phyloP scores from a whole-genome alignment of 192 early-diverging fungal species.

The Mortierella claussenii region DNA sequence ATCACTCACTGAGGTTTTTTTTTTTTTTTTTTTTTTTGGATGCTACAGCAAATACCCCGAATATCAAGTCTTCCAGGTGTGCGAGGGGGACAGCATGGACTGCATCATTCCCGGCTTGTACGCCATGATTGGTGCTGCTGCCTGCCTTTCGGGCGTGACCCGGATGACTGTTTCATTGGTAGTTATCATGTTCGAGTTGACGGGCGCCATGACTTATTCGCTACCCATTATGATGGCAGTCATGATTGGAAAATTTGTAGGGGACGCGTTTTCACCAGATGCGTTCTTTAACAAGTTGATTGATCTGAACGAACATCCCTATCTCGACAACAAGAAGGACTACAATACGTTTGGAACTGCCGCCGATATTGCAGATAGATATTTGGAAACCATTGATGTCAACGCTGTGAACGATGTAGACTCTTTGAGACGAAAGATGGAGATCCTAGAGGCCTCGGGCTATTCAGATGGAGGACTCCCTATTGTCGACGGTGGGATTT shows the following conservation, averaged over 20 bases:
- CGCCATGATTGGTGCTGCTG: constrained; percentile 88
- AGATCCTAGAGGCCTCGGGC: constrained; percentile 63
- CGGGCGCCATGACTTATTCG: constrained; percentile 96
- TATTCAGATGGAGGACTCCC: constrained; percentile 84
- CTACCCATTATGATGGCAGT: constrained; percentile 90
- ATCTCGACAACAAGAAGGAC: constrained; percentile 79
- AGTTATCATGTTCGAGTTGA: constrained; percentile 99
- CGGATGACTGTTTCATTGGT: constrained; percentile 91
- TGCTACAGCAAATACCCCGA: constrained; percentile 57
- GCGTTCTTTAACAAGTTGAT: constrained; percentile 65
- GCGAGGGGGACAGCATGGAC: constrained; percentile 49
- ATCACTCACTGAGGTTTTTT: constrained; percentile 53
- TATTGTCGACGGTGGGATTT: constrained; percentile 61
- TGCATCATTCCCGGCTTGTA: constrained; percentile 86
- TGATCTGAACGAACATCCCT: constrained; percentile 76
- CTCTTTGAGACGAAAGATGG: constrained; percentile 64
- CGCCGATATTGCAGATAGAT: constrained; percentile 70
- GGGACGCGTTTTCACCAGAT: constrained; percentile 49
- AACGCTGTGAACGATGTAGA: constrained; percentile 68
- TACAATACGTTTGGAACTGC: constrained; percentile 72
- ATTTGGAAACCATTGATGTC: constrained; percentile 74
- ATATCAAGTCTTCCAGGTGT: constrained; percentile 68
- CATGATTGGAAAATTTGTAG: constrained; percentile 59
- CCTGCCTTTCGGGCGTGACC: constrained; percentile 82
- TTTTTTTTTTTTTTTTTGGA: not conserved